Evolutionary conservation across 768 basidiomycete genomes (phyloP).

Genomic region (Tylopilus intermedius): DNA sequence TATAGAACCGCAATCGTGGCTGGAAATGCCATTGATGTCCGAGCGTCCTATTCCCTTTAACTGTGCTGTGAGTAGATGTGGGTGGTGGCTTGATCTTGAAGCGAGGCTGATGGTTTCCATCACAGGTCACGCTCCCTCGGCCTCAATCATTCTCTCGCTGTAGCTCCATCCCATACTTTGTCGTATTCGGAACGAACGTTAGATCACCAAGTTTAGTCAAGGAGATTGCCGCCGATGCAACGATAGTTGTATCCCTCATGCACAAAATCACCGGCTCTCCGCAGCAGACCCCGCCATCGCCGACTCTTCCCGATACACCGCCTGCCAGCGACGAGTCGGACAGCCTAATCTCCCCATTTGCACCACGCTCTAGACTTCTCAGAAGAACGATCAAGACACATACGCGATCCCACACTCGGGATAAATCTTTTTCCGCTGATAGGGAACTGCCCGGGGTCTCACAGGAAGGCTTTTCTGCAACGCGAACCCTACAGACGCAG

Average conservation of each 20-base stretch:
- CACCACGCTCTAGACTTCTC: slow-evolving; percentile 22
- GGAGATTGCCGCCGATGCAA: slow-evolving; percentile 68
- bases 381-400: slow-evolving; percentile 27
- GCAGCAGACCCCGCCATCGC: slow-evolving; percentile 37
- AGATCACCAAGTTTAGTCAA: slow-evolving; percentile 49
- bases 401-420: slow-evolving; percentile 15
- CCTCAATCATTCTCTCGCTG: slow-evolving; percentile 57
- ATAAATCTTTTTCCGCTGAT: slow-evolving; percentile 4
- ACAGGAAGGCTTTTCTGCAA: slow-evolving; percentile 11
- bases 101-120: slow-evolving; percentile 1
- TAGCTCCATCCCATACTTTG: slow-evolving; percentile 63
- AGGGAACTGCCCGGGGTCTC: slow-evolving; percentile 29
- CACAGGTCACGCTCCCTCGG: slow-evolving; percentile 57
- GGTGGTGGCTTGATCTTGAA: neutral
- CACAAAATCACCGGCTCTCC: slow-evolving; percentile 52
- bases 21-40: slow-evolving; percentile 61
- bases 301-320: slow-evolving; percentile 48
- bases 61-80: slow-evolving; percentile 52
- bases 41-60: slow-evolving; percentile 61
- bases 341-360: slow-evolving; percentile 7
- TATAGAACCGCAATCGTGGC: slow-evolving; percentile 49
- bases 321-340: slow-evolving; percentile 44
- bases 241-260: slow-evolving; percentile 60
- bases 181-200: slow-evolving; percentile 65
- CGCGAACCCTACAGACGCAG: slow-evolving; percentile 31